Base-by-base conservation (phyloP, 2,329 filamentous ascomycete genomes). In the Orbilia oligospora region DNA sequence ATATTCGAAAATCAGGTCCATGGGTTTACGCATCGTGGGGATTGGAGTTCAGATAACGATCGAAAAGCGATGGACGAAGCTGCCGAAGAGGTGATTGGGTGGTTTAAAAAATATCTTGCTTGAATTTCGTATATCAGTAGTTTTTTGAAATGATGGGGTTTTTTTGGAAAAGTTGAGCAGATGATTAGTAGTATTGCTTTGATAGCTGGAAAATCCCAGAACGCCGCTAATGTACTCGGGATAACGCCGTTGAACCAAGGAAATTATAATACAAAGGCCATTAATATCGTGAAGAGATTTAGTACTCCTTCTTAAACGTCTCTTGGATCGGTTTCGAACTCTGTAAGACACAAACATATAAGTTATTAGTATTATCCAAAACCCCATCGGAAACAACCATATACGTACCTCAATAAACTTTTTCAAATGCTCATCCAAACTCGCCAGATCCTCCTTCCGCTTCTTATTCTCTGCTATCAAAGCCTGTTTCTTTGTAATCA, bases 361-460 rank as follows among this genome's bases (percentile, higher is more conserved):
- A 10, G 6, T 10, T 14, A 55, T 48, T 33, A 58, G 24, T 22
- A 51, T 41, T 18, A 36, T 9, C 33, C 3, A 5, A 14, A n/a
- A n/a, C 1, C 5, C 5, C 36, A 14, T 30, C 1, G 12, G 27
- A 12, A 22, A 20, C 48, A 24, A 14, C 9, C 16, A 18, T 22
- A 38, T 38, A 79, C 76, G 51, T 65, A 81, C 61, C 58, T 61
- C 70, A 67, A 73, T 95, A 83, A 97, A 97, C 83, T 93, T 94
- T 85, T 98, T 96, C 72, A 98, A 86, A 84, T 97, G 93, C 83
- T 92, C 92, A 82, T 99, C 96, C 78, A 99, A 86, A 82, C 92
- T 97, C 20, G 92, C 94, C 61, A 99, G 86, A 82, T 98, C 94
- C 71, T 97, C 94, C 84, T 97, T 97, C 81, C 95, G 89, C 85